These are phyloP conservation scores for Caryopteris hybrid DNA, from an alignment of 305 asterid genomes.

Conservation along the genomic window DNA sequence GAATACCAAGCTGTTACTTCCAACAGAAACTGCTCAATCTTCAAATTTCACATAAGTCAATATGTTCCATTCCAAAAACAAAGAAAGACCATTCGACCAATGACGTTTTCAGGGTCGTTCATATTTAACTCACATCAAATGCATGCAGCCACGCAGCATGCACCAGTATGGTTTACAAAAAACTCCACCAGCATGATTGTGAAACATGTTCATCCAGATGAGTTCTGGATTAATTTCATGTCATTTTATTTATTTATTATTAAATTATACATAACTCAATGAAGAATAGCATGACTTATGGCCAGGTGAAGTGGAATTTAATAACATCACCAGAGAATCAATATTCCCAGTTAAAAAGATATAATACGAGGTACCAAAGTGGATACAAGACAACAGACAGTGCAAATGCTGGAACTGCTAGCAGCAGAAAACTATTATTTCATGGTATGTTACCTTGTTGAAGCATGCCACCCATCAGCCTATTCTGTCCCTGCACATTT, in stretches of 20 bases:
- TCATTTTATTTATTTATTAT: not conserved
- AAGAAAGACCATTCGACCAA: not conserved
- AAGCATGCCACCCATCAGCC: constrained; percentile 82
- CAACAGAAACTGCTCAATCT: constrained; percentile 5
- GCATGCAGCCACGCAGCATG: not conserved
- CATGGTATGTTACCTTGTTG: constrained; percentile 72
- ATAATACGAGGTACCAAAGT: not conserved
- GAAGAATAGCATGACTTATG: not conserved
- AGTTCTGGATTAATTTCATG: not conserved
- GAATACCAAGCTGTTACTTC: not conserved
- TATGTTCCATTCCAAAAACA: not conserved
- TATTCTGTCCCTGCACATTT: constrained; percentile 81
- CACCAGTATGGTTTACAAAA: not conserved
- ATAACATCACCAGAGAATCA: not conserved
- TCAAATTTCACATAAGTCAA: not conserved
- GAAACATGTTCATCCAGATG: not conserved
- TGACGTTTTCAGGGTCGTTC: not conserved
- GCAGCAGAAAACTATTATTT: constrained; percentile 15
- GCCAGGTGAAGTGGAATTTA: constrained; percentile 3
- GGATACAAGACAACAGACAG: not conserved
- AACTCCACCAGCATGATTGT: not conserved
- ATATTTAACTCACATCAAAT: not conserved
- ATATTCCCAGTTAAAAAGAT: not conserved
- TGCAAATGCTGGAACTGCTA: constrained; percentile 7
- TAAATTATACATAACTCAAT: not conserved